Evolutionary conservation across 352 stramenopile species (phyloP), one percentile per base, ranked within the genome.

Genomic region (Phytophthora cryptogea): DNA sequence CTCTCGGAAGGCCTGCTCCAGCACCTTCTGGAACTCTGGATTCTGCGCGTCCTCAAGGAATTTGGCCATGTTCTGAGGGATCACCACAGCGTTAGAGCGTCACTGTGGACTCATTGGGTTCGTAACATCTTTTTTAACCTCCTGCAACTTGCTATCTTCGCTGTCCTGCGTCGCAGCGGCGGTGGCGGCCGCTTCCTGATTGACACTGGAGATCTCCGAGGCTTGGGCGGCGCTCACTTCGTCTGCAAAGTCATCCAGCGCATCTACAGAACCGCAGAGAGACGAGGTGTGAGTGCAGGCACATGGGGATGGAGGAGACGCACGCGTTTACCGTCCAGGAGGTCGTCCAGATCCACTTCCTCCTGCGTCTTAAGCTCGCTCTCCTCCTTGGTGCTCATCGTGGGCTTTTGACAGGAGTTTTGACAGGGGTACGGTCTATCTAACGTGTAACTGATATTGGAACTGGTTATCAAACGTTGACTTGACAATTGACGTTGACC

Each of bases 1-100:
- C 43, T 95, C 86, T n/a, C 83, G 84, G 49, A 94, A 95, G 1
- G 86, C 86, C 59, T 94, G 86, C 72, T 95, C 84, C 33, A 95
- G 63, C 63, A 93, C 84, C 44, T 89, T 69, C 70, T 95, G 86
- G 56, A 95, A 92, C 72, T 93, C 84, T 9, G 87, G 83, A 63
- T 92, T 92, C 68, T 94, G 80, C 44, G 86, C 80, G 56, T 94
- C 82, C 49, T 93, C 86, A 9, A 94, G 70, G 54, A 94, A 92
- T 66, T 93, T 90, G 64, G 66, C 68, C 80, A 94, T 91, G 59
- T 86, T 93, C 85, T 95, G 37, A 16, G 2, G 45, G 6, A 36
- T 14, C 5, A 56, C 39, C 40, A 58, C 14, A 41, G 28, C 20
- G 31, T 67, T 9, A 67, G 41, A 63, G 20, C 26, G 42, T 49